Base-by-base conservation (phyloP, 192 early-diverging fungal species). In the Thamnidium elegans region DNA sequence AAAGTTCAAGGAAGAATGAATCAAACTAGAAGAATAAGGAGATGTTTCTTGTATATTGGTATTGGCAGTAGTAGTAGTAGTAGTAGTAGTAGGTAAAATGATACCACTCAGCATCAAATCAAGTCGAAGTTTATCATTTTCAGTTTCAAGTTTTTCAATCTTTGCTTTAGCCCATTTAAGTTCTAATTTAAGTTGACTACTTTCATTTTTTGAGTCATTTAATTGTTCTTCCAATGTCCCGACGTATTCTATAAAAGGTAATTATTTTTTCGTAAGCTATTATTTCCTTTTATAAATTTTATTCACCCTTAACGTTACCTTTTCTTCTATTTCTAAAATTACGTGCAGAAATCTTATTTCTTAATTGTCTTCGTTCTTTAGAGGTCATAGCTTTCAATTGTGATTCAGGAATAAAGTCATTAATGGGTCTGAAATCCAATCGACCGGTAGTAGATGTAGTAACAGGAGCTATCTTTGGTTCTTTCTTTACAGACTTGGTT, bases 331-430 rank as follows among this genome's bases (percentile, higher is more conserved):
- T 78, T 20, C 89, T 74, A 71, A 90, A 90, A 71, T 88, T 89
- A 63, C 87, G 77, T 30, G 89, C 89, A 21, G 84, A 86, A 31
- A 90, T 87, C 63, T 90, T 90, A 77, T 90, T 90, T 64, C 89
- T 71, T 65, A 89, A 73, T 71, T 87, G 86, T 43, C 89, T 76
- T 20, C 86, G 78, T 71, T 90, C 85, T 62, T 84, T 87, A 5
- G 81, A 72, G 10, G 80, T 65, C 68, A 90, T 78, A 19, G 76
- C 77, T 46, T 86, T 87, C 58, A 86, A 66, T 64, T 90, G 85
- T 50, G 61, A 54, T 20, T 62, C 53, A 21, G 67, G 34, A 46
- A 52, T 53, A 44, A 21, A 42, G 21, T 45, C 58, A 45, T 59
- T 45, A 19, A 43, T 59, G 10, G 58, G 43, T 59, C 58, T 43